Percentiles rank a stretch among this genome's conserved stretches.
phyloP scores from a whole-genome alignment of 371 early-diverging fungal species.

The Mucor circinelloides region DNA sequence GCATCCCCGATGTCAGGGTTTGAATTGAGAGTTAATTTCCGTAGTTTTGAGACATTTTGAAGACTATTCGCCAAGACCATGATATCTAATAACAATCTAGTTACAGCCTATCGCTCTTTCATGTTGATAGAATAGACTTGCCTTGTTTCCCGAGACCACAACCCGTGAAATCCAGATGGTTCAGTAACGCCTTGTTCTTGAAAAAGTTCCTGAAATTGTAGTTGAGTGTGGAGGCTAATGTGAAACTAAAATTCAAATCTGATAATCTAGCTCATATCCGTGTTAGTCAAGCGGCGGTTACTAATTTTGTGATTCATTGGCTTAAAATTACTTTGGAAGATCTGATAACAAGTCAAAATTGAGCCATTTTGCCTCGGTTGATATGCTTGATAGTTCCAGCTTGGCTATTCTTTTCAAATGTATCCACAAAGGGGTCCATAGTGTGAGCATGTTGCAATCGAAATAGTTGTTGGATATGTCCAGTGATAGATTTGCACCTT shows the following conservation, averaged over 20 bases:
- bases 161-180: slow-evolving; percentile 17
- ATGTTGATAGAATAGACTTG: background rate
- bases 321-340: slow-evolving; percentile 11
- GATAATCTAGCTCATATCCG: background rate
- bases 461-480: slow-evolving; percentile 28
- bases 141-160: slow-evolving; percentile 4
- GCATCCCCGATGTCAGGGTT: slow-evolving; percentile 23
- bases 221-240: background rate
- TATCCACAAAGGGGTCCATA: slow-evolving; percentile 15
- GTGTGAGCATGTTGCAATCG: slow-evolving; percentile 15
- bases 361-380: slow-evolving; percentile 20
- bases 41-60: background rate
- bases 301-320: background rate
- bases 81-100: slow-evolving; percentile 6
- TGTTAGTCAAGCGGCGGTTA: background rate
- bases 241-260: slow-evolving; percentile 4
- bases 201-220: background rate
- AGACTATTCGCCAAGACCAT: slow-evolving; percentile 2
- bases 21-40: slow-evolving; percentile 5
- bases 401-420: background rate
- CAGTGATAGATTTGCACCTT: background rate
- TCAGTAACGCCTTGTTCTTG: background rate
- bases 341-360: slow-evolving; percentile 18
- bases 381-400: slow-evolving; percentile 16
- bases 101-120: background rate